Base-by-base conservation (phyloP, 1,284 basidiomycete genomes). In the Fomitopsis schrenkii region DNA sequence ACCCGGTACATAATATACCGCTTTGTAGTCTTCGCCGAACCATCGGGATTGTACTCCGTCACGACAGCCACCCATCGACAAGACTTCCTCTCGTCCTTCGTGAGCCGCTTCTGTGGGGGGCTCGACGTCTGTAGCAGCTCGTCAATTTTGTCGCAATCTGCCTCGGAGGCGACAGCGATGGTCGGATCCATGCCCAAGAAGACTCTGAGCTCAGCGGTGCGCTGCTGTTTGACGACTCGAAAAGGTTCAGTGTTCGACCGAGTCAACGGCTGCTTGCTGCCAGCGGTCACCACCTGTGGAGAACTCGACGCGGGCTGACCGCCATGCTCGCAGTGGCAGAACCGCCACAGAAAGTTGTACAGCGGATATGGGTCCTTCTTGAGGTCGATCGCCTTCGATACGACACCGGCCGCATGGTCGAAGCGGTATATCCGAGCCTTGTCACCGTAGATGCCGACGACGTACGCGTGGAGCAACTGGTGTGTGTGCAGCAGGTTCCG, bases 371-470 rank as follows among this genome's bases (percentile, higher is more conserved):
- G 38, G 38, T 40, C 38, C 2, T 14, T 15, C 38, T 40, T 15
- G 12, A 40, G 38, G 38, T 40, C 38, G 9, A 40, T 40, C 38
- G 14, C 38, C 9, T 14, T 40, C 38, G 62, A 53, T 19, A 58
- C 62, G 12, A 63, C 22, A 3, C 53, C 55, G 44, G 50, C 58
- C 2, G 59, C 9, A 26, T 42, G 59, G 30, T 63, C 62, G 38
- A 61, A 63, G 15, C 62, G 62, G 17, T 35, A 44, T 22, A 65
- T 26, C 9, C 60, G 64, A 7, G 54, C 36, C 10, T 42, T 60
- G 14, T 54, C 38, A 28, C 52, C 60, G 22, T 65, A 65, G 45
- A 65, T 38, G 3, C 64, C 64, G 35, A 65, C 53, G 22, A 62
- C 56, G 26, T 60, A 65, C 1, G 60, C 40, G 14, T 42, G 55